phyloP scores from a whole-genome alignment of 257 asterid genomes.

The Capsicum rhomboideum region DNA sequence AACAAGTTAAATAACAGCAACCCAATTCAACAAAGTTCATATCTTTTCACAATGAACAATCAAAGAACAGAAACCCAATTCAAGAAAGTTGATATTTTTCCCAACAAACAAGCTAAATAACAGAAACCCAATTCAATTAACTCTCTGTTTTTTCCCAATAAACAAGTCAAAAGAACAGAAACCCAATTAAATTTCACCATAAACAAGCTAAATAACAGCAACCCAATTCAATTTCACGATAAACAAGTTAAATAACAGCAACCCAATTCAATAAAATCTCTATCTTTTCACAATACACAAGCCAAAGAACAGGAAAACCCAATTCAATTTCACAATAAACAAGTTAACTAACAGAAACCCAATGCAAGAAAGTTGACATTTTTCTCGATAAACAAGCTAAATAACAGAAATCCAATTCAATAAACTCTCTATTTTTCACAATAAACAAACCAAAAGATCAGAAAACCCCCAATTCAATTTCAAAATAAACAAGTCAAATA shows the following conservation, averaged over 20 bases:
- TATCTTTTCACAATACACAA: neutral
- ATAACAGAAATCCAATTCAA: neutral
- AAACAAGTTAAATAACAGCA: neutral
- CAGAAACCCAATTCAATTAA: neutral
- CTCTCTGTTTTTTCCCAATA: neutral
- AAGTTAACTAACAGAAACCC: neutral
- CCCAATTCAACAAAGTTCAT: too few species aligned
- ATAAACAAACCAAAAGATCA: too few species aligned
- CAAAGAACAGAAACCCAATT: neutral
- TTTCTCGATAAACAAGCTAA: neutral
- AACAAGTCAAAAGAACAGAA: too few species aligned
- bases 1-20: too few species aligned
- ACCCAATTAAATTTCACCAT: too few species aligned
- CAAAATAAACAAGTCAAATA: too few species aligned
- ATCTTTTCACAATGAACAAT: too few species aligned
- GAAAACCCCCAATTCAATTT: too few species aligned
- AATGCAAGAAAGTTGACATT: neutral
- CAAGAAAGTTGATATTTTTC: neutral
- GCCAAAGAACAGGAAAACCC: neutral
- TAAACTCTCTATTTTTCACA: neutral
- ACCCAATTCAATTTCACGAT: neutral
- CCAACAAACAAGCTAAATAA: neutral
- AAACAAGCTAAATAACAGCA: too few species aligned
- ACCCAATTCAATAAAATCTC: neutral
- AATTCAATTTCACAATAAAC: neutral